Base-by-base conservation (phyloP, 73 alveolate genomes). In the Tetrahymena malaccensis region DNA sequence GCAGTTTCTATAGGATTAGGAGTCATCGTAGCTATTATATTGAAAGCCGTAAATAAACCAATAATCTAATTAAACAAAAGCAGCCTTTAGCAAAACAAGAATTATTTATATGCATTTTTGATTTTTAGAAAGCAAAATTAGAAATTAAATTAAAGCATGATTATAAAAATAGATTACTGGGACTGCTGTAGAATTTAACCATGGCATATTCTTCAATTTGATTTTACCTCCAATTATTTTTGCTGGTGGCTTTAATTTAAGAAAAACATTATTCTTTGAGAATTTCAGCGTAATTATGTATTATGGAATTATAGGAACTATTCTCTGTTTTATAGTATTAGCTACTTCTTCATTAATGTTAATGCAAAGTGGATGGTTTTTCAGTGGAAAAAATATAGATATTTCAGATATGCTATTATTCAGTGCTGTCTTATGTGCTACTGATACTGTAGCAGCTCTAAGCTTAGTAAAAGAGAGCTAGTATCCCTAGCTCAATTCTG, bases 391-490 rank as follows among this genome's bases (percentile, higher is more conserved):
- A n/a, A 93, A 96, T 94, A 93, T 93, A 55, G 85, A 95, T 55
- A 44, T 94, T 12, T 94, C 94, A 94, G 99, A 96, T 96, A 94
- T 96, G 43, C 95, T 96, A 31, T 95, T 98, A 85, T 96, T 97
- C 96, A 98, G 99, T 27, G 97, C 99, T 21, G 99, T 98, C 40
- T 97, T 99, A 40, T 99, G 99, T 43, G 99, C 99, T 40, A 98
- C 99, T 85, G 99, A 99, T 96, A 97, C 99, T 44, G 98, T 99
- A 17, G 99, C 99, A 21, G 99, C 99, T 9, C 95, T 98, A 25
- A 98, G 99, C 21, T 96, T 99, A 93, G 98, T 99, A 93, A 98
- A 97, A 94, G 99, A 99, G 95, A 98, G 96, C 43, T 95, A 96
- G 31, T 98, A 94, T 93, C 99, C 99, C 43, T 97, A 97, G 57